Percentiles rank a stretch among this genome's conserved stretches.
These are phyloP conservation scores for Lasiodiplodia citricola DNA, from an alignment of 2,329 filamentous ascomycete genomes.

Conservation along the genomic window DNA sequence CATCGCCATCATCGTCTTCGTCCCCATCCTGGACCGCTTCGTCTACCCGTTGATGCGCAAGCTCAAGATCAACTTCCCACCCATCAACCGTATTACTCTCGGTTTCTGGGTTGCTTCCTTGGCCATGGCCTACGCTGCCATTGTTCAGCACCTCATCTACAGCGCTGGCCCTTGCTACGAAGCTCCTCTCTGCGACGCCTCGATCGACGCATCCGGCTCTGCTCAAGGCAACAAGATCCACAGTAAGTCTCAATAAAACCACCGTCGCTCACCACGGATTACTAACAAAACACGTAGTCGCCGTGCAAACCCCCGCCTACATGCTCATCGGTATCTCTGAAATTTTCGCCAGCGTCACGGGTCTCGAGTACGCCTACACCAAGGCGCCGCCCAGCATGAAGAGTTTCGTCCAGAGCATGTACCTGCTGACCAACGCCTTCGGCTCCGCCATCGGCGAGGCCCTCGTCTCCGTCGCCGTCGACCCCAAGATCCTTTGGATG, in stretches of 20 bases:
- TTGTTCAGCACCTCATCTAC: slow-evolving; percentile 65
- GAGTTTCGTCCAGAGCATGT: slow-evolving; percentile 59
- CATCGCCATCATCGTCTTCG: slow-evolving; percentile 54
- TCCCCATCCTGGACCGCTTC: slow-evolving; percentile 50
- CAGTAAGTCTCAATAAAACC: slow-evolving; percentile 29
- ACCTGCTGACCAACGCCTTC: slow-evolving; percentile 65
- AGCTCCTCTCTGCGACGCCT: slow-evolving; percentile 42
- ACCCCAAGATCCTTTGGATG: slow-evolving; percentile 73
- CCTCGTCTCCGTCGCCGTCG: slow-evolving; percentile 63
- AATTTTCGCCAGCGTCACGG: slow-evolving; percentile 55
- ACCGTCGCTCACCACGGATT: background rate
- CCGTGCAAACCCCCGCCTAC: slow-evolving; percentile 53
- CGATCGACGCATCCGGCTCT: slow-evolving; percentile 35
- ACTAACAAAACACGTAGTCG: slow-evolving; percentile 32
- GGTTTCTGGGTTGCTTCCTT: slow-evolving; percentile 59
- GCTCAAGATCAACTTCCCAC: slow-evolving; percentile 49
- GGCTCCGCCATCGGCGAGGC: slow-evolving; percentile 68
- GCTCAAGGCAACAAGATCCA: slow-evolving; percentile 47
- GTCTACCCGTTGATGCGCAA: slow-evolving; percentile 52
- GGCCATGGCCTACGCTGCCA: slow-evolving; percentile 60
- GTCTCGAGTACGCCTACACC: slow-evolving; percentile 56
- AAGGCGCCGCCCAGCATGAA: slow-evolving; percentile 55
- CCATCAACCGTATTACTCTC: slow-evolving; percentile 60
- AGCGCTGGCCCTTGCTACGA: slow-evolving; percentile 51
- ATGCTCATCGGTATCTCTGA: slow-evolving; percentile 55